Base-by-base conservation (phyloP, 768 basidiomycete species). In the Tulasnella sp. region DNA sequence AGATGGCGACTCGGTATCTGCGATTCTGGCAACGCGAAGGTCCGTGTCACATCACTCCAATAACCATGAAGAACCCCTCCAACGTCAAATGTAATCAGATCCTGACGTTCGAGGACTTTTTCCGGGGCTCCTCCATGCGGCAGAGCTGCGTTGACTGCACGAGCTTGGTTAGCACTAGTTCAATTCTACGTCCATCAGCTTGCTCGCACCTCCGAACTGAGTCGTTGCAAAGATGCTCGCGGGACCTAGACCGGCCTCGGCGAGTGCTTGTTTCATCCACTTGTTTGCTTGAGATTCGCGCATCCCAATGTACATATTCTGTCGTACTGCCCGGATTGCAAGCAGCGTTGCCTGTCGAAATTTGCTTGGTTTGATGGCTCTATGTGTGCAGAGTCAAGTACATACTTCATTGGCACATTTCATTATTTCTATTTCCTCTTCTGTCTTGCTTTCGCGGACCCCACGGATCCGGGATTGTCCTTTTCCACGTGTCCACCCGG, bases 41-140 rank as follows among this genome's bases (percentile, higher is more conserved):
- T 94, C 32, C 48, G 73, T 15, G 39, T 80, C 57, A 79, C 26
- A 70, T 70, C 67, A 61, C 77, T 29, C 46, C 23, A 73, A 80
- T 96, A 95, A 0, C 91, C 93, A 81, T 92, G 88, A 61, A 95
- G 86, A 20, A 86, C 86, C 0, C 90, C 93, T 11, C 89, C 91
- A 74, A 89, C 88, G 82, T 96, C 94, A 78, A 95, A 91, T 18
- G 96, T 86, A 15, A 91, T 87, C 78, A 93, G 88, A 80, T 96
- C 94, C 6, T 86, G 81, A 75, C 84, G 82, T 0, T 83, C 84
- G 16, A 95, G 85, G 0, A 81, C 81, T 42, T 90, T 88, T 82
- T 95, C 92, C 0, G 91, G 91, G 2, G 93, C 92, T 48, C 88
- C 86, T 7, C 94, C 95, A 82, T 96, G 95, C 3, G 94, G 94